Evolutionary conservation across 2,329 filamentous ascomycete genomes (phyloP).

Genomic region (Ophiosphaerella herpotricha): DNA sequence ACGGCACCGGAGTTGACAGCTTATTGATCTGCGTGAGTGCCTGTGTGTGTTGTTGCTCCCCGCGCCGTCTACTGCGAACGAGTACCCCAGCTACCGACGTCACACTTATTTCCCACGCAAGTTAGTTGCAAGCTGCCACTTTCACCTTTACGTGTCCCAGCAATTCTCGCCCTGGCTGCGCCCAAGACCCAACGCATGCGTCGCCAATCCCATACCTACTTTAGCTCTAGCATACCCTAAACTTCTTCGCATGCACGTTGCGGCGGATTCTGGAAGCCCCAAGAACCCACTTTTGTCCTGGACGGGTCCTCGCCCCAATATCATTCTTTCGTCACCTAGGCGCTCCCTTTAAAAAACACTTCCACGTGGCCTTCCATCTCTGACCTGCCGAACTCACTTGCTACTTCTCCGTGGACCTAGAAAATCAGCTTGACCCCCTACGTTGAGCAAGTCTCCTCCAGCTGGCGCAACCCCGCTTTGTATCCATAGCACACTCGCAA

Average conservation of each 20-base stretch:
- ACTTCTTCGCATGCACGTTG: constrained; percentile 12
- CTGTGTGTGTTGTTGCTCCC: background rate
- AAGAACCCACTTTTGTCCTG: constrained; percentile 31
- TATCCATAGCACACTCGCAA: constrained; percentile 7
- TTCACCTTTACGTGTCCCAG: constrained; percentile 3
- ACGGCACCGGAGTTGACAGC: background rate
- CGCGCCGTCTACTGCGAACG: constrained; percentile 4
- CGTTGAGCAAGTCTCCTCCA: constrained; percentile 4
- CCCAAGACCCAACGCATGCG: constrained; percentile 16
- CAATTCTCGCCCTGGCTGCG: constrained; percentile 9
- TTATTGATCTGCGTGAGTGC: constrained; percentile 5
- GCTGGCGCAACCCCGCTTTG: background rate
- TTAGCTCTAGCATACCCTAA: constrained; percentile 13
- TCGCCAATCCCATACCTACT: constrained; percentile 14
- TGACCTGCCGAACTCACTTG: background rate
- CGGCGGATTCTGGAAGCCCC: constrained; percentile 30
- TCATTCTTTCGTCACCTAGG: constrained; percentile 40
- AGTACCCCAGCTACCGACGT: constrained; percentile 24
- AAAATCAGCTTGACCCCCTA: constrained; percentile 1
- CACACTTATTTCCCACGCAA: constrained; percentile 21
- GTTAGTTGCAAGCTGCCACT: constrained; percentile 9
- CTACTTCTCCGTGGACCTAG: background rate
- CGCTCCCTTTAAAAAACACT: background rate
- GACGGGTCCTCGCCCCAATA: constrained; percentile 27
- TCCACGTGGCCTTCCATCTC: background rate